Evolutionary conservation across 805 yeast genomes (phyloP).

Genomic region (Pichia gijzeniarum): DNA sequence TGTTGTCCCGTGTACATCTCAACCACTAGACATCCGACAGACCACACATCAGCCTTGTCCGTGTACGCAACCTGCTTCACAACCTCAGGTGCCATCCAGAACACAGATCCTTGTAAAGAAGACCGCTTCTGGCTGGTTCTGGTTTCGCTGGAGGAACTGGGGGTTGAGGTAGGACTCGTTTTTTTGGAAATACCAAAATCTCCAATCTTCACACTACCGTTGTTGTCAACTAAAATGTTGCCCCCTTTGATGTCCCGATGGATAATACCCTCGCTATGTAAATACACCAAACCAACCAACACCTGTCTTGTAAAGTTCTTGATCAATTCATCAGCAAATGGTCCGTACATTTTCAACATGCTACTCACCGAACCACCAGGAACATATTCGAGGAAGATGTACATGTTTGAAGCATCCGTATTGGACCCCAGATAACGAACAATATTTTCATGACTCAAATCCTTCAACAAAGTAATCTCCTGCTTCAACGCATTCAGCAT

Average conservation of each 20-base stretch:
- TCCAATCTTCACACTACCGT: constrained; percentile 56
- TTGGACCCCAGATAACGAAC: constrained; percentile 90
- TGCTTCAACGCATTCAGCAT: constrained; percentile 79
- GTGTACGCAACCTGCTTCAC: constrained; percentile 91
- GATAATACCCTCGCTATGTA: constrained; percentile 52
- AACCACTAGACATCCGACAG: constrained; percentile 87
- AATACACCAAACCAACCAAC: constrained; percentile 46
- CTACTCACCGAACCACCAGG: constrained; percentile 45
- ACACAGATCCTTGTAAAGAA: constrained; percentile 89
- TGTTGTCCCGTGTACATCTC: constrained; percentile 96
- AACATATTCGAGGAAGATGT: constrained; percentile 61
- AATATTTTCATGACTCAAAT: constrained; percentile 82
- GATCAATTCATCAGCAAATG: constrained; percentile 55
- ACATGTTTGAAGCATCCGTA: constrained; percentile 60
- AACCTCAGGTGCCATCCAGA: constrained; percentile 99
- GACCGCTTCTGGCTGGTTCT: constrained; percentile 48
- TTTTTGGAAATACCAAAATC: constrained; percentile 59
- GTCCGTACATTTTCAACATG: constrained; percentile 52
- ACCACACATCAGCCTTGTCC: constrained; percentile 94
- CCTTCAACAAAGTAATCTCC: constrained; percentile 73
- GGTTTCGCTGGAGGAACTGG: constrained; percentile 19
- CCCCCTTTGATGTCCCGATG: constrained; percentile 66
- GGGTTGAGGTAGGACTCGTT: constrained; percentile 1
- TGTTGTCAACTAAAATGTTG: constrained; percentile 51
- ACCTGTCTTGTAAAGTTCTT: constrained; percentile 51